Evolutionary conservation across 2,329 filamentous ascomycete genomes (phyloP), one percentile per base, ranked within the genome.

Genomic region (Boeremia exigua): DNA sequence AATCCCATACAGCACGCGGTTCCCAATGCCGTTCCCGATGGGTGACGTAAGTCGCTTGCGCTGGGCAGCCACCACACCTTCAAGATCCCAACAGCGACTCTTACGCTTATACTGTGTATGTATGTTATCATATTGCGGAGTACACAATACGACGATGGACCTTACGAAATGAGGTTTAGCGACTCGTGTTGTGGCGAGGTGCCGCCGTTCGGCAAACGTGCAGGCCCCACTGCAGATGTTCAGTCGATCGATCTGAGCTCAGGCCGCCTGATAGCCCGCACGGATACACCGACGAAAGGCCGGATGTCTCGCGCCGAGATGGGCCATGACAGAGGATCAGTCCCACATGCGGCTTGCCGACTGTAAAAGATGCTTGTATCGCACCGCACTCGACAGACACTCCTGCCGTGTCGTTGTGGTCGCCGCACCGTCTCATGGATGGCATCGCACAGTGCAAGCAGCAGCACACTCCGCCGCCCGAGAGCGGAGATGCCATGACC

Each of bases 381-480:
- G 53, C 53, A 34, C 47, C 40, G 43, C 15, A 47, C 17, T 38
- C 19, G 42, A 56, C 53, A 51, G 39, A 54, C 39, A 42, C 33
- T 42, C 19, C 32, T 37, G 46, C 45, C 15, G 45, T 48, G 43
- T 37, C 28, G 37, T 37, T 37, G 40, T 54, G 34, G 45, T 42
- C 29, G 49, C 42, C 19, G 34, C 30, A 27, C 37, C 36, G 36
- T 42, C 40, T 53, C 45, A 58, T 58, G 54, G 49, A 54, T 58
- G 45, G 39, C 34, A 40, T 42, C 48, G 30, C 34, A 10, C 54
- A 46, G 49, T 37, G 53, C 47, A 48, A 23, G 14, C 49, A 46
- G 37, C 54, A 57, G 45, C 56, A 52, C 29, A 63, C 62, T 28
- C 59, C 61, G 44, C 61, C 59, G 25, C 61, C 51, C 12, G 62